These are phyloP conservation scores for Chlorella sp. DNA, from an alignment of 139 green algal species.

Conservation along the genomic window DNA sequence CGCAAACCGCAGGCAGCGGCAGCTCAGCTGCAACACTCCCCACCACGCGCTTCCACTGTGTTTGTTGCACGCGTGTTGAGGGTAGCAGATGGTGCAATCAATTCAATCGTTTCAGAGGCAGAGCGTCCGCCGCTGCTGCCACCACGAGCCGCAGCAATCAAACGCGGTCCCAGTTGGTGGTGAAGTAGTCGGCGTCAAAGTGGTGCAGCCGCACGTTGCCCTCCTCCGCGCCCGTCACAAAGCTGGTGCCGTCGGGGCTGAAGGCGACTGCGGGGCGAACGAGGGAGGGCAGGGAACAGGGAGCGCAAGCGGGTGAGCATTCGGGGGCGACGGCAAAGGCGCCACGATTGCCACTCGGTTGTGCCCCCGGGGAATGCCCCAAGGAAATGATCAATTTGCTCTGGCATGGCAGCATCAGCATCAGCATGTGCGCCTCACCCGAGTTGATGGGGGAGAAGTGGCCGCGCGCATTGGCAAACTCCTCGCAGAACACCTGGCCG, in stretches of 20 bases:
- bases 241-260: slow-evolving; percentile 81
- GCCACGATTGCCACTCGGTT: no score
- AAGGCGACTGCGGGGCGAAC: slow-evolving; percentile 94
- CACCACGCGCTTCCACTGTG: no score
- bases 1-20: no score
- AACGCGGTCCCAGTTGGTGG: neutral
- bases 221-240: slow-evolving; percentile 90
- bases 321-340: neutral
- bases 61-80: neutral
- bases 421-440: slow-evolving; percentile 73
- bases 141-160: neutral
- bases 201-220: slow-evolving; percentile 98
- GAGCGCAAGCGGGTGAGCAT: neutral
- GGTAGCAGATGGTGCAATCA: no score
- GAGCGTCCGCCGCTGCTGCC: no score
- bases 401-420: no score
- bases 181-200: slow-evolving; percentile 75
- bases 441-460: slow-evolving; percentile 99
- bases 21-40: no score
- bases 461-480: slow-evolving; percentile 95
- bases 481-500: slow-evolving; percentile 86
- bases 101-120: no score
- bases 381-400: no score
- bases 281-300: slow-evolving; percentile 78
- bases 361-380: no score